A percentile compares a stretch with the other conserved stretches of the same genome.
Conservation (phyloP, 805 yeast species). For the Pichia kluyveri region DNA sequence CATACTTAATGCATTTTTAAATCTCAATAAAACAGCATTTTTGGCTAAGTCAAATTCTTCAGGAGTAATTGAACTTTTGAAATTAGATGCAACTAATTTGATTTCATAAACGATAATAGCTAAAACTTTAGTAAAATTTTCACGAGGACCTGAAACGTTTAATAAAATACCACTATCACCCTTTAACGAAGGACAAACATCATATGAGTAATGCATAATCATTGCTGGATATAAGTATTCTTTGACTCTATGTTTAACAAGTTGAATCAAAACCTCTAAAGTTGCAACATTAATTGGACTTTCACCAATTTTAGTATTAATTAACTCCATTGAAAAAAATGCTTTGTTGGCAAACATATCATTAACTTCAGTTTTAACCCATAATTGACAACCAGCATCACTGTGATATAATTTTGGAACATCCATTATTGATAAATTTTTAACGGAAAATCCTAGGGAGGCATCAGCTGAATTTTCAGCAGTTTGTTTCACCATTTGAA, state of each 20-base stretch:
- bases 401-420: conserved; percentile 31
- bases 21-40: conserved; percentile 37
- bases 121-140: conserved; percentile 30
- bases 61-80: conserved; percentile 14
- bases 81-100: conserved; percentile 12
- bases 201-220: conserved; percentile 49
- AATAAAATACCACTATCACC: conserved; percentile 46
- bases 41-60: conserved; percentile 39
- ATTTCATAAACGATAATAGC: conserved; percentile 27
- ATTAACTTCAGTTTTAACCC: conserved; percentile 37
- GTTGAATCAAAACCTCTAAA: conserved; percentile 45
- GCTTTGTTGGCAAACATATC: conserved; percentile 23
- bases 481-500: conserved; percentile 18
- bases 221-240: conserved; percentile 43
- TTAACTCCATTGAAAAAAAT: conserved; percentile 39
- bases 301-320: conserved; percentile 22
- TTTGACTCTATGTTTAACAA: conserved; percentile 34
- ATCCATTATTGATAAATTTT: conserved; percentile 17
- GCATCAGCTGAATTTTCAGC: conserved; percentile 22
- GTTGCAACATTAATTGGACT: conserved; percentile 33
- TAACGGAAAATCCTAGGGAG: conserved; percentile 26
- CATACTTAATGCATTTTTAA: conserved; percentile 32
- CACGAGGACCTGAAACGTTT: conserved; percentile 44
- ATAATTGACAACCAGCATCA: conserved; percentile 35
- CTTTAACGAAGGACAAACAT: conserved; percentile 41